Evolutionary conservation across 805 yeast species (phyloP).

Genomic region (Candida sanyiensis): DNA sequence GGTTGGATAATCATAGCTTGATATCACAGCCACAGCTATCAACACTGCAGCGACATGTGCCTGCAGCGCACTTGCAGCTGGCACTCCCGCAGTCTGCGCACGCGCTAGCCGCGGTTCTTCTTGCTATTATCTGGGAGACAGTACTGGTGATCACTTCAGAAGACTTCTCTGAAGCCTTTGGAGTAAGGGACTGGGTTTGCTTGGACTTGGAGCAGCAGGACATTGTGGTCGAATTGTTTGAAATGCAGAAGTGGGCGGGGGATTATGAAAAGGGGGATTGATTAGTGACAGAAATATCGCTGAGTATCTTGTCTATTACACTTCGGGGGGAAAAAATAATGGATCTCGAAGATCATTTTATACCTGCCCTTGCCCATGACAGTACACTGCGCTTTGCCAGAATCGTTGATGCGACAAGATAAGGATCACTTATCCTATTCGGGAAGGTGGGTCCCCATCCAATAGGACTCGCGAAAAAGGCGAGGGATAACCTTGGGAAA

Average conservation of each 20-base stretch:
- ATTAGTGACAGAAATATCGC: no score
- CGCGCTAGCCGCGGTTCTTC: constrained; percentile 22
- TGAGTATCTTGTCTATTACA: no score
- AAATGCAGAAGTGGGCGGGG: background rate
- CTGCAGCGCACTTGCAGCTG: constrained; percentile 25
- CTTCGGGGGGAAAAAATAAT: no score
- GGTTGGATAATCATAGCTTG: constrained; percentile 22
- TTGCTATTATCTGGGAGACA: constrained; percentile 18
- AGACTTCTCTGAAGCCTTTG: background rate
- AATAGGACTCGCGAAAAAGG: background rate
- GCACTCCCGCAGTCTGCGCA: constrained; percentile 23
- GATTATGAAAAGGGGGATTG: no score
- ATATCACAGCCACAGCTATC: constrained; percentile 21
- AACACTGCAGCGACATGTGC: constrained; percentile 23
- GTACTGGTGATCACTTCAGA: constrained; percentile 2
- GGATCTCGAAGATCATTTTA: no score
- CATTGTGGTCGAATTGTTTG: constrained; percentile 11
- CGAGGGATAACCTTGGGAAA: no score
- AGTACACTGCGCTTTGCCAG: background rate
- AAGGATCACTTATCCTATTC: constrained; percentile 13
- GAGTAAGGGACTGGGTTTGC: constrained; percentile 10
- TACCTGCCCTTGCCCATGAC: background rate
- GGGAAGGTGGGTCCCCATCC: constrained; percentile 16
- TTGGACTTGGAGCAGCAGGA: constrained; percentile 21
- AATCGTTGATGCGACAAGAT: background rate